Base-by-base conservation (phyloP, 23 red algal species). In the Cyanidium caldarium region DNA sequence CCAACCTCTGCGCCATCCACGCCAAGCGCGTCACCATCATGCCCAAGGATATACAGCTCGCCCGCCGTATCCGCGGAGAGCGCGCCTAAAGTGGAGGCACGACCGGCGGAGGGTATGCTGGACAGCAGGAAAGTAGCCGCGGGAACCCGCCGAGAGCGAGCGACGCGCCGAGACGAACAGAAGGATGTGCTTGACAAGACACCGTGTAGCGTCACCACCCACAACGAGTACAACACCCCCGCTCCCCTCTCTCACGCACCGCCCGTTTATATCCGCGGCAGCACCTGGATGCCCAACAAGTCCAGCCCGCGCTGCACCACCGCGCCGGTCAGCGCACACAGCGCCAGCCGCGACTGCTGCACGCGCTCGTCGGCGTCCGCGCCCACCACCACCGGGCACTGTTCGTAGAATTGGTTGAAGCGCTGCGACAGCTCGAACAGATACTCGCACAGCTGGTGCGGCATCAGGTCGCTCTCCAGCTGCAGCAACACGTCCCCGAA, bases 331-430 rank as follows among this genome's bases (percentile, higher is more conserved):
- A 98, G 68, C 40, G 69, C 78, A 51, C 84, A 88, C 46, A 98
- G 68, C 51, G 92, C 92, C 7, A 98, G 68, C 30, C 92, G 69
- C 51, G 74, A 81, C 16, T 72, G 43, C 66, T 76, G 75, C 40
- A 85, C 10, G 3, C n/a, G 31, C 21, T 77, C 70, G 28, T 84
- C 80, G 26, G 76, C 42, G 28, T 81, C 74, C 1, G 92, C 92
- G 26, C 78, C 67, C 15, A 82, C 43, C 13, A 61, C n/a, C 31
- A 98, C 85, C 3, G 84, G 81, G 67, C 92, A 98, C 39, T 86
- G 67, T 51, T 98, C 92, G 82, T 98, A 98, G 73, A 98, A 98
- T 28, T 84, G 80, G 65, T 98, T 98, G 39, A 98, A 98, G 33
- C 72, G 36, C 20, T 67, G 44, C 17, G 84, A 77, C 38, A 98